A percentile compares a stretch with the other conserved stretches of the same genome.
Evolutionary conservation across 2,329 filamentous ascomycete genomes (phyloP).

Genomic region (Pyrenochaeta sp.): DNA sequence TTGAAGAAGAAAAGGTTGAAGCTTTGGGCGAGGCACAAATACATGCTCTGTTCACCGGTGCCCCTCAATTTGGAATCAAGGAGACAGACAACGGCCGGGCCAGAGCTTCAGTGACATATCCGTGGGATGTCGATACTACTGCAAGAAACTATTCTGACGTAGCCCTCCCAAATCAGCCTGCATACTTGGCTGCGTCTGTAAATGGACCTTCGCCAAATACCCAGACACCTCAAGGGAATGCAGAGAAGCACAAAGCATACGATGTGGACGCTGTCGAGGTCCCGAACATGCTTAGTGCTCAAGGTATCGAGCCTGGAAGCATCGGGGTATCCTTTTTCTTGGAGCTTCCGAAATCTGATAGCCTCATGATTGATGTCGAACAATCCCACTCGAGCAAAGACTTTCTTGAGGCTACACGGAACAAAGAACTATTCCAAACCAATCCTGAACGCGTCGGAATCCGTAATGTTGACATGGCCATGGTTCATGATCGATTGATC

Average conservation of each 20-base stretch:
- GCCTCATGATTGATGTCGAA: constrained; percentile 63
- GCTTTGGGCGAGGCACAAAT: constrained; percentile 61
- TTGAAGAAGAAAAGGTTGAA: constrained; percentile 21
- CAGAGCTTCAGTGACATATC: constrained; percentile 70
- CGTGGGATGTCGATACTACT: constrained; percentile 67
- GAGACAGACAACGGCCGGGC: constrained; percentile 67
- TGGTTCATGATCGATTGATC: constrained; percentile 46
- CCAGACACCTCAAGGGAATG: constrained; percentile 19
- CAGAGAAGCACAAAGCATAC: constrained; percentile 35
- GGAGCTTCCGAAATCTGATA: constrained; percentile 70
- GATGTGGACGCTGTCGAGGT: constrained; percentile 56
- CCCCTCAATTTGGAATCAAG: constrained; percentile 73
- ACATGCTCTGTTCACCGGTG: constrained; percentile 76
- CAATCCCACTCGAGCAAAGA: constrained; percentile 50
- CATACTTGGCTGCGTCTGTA: constrained; percentile 47
- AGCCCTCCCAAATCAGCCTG: constrained; percentile 37
- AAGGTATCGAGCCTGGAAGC: constrained; percentile 74
- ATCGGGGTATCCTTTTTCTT: constrained; percentile 73
- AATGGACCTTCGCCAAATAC: constrained; percentile 25
- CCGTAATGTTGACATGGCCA: constrained; percentile 38
- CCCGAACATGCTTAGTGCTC: constrained; percentile 76
- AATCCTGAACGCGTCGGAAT: constrained; percentile 50
- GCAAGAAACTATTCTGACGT: constrained; percentile 69
- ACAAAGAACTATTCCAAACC: constrained; percentile 53
- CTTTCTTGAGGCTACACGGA: constrained; percentile 43